Evolutionary conservation across 31 red algal genomes (phyloP), one percentile per base, ranked within the genome.

Genomic region (Asparagopsis taxiformis): DNA sequence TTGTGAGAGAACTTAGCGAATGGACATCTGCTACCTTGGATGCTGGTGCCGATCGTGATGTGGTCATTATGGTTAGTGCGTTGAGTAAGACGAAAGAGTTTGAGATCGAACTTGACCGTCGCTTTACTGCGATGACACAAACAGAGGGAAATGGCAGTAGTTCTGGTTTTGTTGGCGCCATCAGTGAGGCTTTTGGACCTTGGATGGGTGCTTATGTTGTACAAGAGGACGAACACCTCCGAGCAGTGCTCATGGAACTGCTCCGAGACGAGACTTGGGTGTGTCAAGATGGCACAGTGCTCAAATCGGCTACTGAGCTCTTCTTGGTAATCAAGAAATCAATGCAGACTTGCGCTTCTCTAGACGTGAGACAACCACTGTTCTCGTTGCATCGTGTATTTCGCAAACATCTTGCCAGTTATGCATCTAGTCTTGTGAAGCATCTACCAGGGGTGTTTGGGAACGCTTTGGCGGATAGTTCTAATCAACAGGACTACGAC

Each of bases 181-280:
- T 97, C 2, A 97, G 93, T 65, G 81, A 80, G 31, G 65, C 63
- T 16, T 97, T 78, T 55, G 93, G 89, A 20, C 93, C 93, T 2
- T 97, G 90, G 75, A 91, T 97, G 82, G 87, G 93, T n/a, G 87
- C 93, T 4, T 97, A 88, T 66, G 83, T 92, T 39, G 60, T 67
- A 3, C 78, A 91, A 62, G 93, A 97, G 63, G 81, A 91, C 75
- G 77, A 88, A 29, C 88, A 88, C 32, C 51, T 97, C 31, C 69
- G 68, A 30, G 70, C 75, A 46, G 72, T 75, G 20, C 39, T 97
- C 8, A 37, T 17, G 30, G 80, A 87, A 37, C 55, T 84, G 28
- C 55, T 97, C 1, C 61, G 77, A 13, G 80, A 75, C 25, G 93
- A 91, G 74, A 77, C 71, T 23, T 97, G 93, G 93, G 32, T 67